phyloP scores from a whole-genome alignment of 2,329 filamentous ascomycete species.

The Neopestalotiopsis sp. region DNA sequence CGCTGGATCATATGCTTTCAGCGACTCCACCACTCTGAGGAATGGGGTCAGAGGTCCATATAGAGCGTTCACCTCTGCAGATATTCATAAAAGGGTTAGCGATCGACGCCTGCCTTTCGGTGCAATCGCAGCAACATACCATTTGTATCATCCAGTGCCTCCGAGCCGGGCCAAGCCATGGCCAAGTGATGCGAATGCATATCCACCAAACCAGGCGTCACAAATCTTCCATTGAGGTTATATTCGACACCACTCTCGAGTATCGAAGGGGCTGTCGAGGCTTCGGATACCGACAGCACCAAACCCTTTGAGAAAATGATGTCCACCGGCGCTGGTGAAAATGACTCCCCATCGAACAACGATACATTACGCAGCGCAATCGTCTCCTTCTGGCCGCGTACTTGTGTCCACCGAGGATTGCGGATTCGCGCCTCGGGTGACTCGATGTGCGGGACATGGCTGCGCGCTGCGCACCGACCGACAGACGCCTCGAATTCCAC shows the following conservation, averaged over 20 bases:
- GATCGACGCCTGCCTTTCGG: too few relatives aligned
- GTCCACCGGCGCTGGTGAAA: constrained; percentile 40
- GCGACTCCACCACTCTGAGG: constrained; percentile 43
- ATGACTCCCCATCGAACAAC: constrained; percentile 48
- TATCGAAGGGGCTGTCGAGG: constrained; percentile 22
- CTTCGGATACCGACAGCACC: constrained; percentile 35
- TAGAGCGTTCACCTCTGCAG: constrained; percentile 36
- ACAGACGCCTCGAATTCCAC: constrained; percentile 11
- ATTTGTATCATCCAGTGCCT: constrained; percentile 41
- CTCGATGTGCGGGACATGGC: constrained; percentile 5
- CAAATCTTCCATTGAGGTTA: constrained; percentile 42
- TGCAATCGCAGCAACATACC: constrained; percentile 8
- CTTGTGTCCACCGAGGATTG: constrained; percentile 48
- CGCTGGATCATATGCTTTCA: constrained; percentile 48
- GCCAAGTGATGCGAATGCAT: constrained; percentile 51
- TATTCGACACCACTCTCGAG: constrained; percentile 28
- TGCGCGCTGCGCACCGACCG: constrained; percentile 14
- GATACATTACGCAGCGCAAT: constrained; percentile 46
- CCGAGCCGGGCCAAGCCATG: constrained; percentile 39
- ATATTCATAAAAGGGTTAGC: too few relatives aligned
- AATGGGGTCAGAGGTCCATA: constrained; percentile 44
- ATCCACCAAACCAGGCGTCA: constrained; percentile 51
- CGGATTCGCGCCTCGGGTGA: constrained; percentile 15
- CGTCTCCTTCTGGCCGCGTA: constrained; percentile 42
- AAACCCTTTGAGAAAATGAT: constrained; percentile 45